These are phyloP conservation scores for Hypericum androsaemum DNA, from an alignment of 345 rosid species.

Conservation along the genomic window DNA sequence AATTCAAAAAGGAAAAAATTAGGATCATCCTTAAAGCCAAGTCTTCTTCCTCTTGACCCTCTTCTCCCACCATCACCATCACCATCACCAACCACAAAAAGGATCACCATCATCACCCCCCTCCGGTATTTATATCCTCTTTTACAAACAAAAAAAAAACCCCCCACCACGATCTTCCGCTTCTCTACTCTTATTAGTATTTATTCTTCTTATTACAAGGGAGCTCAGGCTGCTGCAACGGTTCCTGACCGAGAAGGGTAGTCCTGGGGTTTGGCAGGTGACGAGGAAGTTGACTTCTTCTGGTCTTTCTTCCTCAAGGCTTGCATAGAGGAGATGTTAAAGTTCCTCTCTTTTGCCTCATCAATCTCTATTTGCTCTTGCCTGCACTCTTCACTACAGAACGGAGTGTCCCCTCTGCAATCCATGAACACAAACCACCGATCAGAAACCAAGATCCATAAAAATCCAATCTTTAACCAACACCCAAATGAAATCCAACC, in stretches of 20 bases:
- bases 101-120: too few relatives aligned
- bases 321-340: conserved; percentile 50
- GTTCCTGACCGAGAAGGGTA: conserved; percentile 31
- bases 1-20: too few relatives aligned
- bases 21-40: too few relatives aligned
- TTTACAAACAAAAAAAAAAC: too few relatives aligned
- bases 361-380: conserved; percentile 70
- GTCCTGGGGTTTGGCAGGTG: conserved; percentile 26
- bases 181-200: not conserved
- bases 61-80: too few relatives aligned
- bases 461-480: too few relatives aligned
- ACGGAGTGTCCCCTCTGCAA: conserved; percentile 80
- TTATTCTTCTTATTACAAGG: not conserved
- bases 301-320: conserved; percentile 39
- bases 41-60: too few relatives aligned
- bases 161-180: too few relatives aligned
- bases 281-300: conserved; percentile 21
- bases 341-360: conserved; percentile 48
- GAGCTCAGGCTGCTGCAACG: conserved; percentile 35
- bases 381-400: conserved; percentile 85
- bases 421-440: not conserved
- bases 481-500: too few relatives aligned
- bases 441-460: not conserved
- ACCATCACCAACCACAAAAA: too few relatives aligned
- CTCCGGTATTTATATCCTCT: too few relatives aligned